phyloP scores from a whole-genome alignment of 2,329 filamentous ascomycete genomes.

The Chalaropsis ovoidea region DNA sequence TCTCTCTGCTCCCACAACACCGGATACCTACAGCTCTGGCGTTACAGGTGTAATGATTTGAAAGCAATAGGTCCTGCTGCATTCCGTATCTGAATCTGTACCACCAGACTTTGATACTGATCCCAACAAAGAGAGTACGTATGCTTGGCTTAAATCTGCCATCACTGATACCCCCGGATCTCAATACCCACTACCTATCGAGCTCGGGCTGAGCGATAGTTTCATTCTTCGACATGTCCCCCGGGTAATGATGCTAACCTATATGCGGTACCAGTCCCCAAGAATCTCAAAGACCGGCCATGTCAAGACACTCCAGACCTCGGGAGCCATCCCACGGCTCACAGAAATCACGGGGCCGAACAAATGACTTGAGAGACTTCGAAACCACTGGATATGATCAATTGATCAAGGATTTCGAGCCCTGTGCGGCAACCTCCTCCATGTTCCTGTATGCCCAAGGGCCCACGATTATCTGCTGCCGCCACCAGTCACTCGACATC shows the following conservation, averaged over 20 bases:
- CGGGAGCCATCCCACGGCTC: constrained; percentile 22
- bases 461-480: constrained; percentile 70
- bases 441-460: constrained; percentile 85
- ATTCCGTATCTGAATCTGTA: not conserved
- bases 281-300: not conserved
- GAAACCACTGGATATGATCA: constrained; percentile 15
- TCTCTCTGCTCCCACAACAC: not conserved
- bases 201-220: not conserved
- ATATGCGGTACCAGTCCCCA: not conserved
- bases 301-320: constrained; percentile 21
- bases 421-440: constrained; percentile 81
- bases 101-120: constrained; percentile 14
- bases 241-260: not conserved
- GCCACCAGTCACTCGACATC: constrained; percentile 84
- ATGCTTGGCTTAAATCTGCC: not conserved
- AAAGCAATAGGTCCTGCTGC: constrained; percentile 13
- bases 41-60: constrained; percentile 21
- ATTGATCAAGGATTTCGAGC: constrained; percentile 55
- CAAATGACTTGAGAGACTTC: constrained; percentile 24
- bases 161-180: not conserved
- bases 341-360: constrained; percentile 19
- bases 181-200: not conserved
- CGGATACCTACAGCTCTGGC: constrained; percentile 18
- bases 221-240: not conserved
- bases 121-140: not conserved